These are phyloP conservation scores for Citeromyces nyonsensis DNA, from an alignment of 805 yeast genomes.

Conservation along the genomic window DNA sequence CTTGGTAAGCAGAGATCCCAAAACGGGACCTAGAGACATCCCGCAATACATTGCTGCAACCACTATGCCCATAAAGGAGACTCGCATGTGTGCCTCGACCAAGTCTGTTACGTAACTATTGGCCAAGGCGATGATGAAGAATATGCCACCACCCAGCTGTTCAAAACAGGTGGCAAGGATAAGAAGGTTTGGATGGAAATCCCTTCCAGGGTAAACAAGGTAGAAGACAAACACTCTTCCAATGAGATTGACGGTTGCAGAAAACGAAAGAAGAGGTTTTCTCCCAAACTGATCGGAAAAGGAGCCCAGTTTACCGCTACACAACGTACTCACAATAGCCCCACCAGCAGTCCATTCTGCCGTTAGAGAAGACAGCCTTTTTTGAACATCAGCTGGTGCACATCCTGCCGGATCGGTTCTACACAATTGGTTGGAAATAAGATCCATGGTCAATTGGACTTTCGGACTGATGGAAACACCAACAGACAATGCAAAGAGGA, in stretches of 20 bases:
- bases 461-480: conserved; percentile 23
- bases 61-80: conserved; percentile 39
- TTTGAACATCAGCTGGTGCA: conserved; percentile 23
- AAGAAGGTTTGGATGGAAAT: conserved; percentile 19
- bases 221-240: conserved; percentile 5
- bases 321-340: conserved; percentile 29
- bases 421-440: conserved; percentile 16
- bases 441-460: conserved; percentile 18
- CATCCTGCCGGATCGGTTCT: conserved; percentile 11
- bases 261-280: conserved; percentile 24
- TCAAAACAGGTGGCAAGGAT: conserved; percentile 27
- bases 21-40: conserved; percentile 47
- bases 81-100: conserved; percentile 43
- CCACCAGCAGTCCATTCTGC: conserved; percentile 22
- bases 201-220: conserved; percentile 9
- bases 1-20: conserved; percentile 26
- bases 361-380: conserved; percentile 28
- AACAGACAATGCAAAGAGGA: conserved; percentile 24
- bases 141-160: conserved; percentile 47
- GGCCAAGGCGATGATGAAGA: conserved; percentile 37
- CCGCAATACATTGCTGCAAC: conserved; percentile 48
- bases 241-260: conserved; percentile 5
- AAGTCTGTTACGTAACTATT: conserved; percentile 68
- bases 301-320: conserved; percentile 50
- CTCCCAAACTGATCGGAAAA: conserved; percentile 54